A percentile compares a stretch with the other conserved stretches of the same genome.
Evolutionary conservation across 148 eudicot genomes (phyloP).

Genomic region (Amaranthus cruentus): DNA sequence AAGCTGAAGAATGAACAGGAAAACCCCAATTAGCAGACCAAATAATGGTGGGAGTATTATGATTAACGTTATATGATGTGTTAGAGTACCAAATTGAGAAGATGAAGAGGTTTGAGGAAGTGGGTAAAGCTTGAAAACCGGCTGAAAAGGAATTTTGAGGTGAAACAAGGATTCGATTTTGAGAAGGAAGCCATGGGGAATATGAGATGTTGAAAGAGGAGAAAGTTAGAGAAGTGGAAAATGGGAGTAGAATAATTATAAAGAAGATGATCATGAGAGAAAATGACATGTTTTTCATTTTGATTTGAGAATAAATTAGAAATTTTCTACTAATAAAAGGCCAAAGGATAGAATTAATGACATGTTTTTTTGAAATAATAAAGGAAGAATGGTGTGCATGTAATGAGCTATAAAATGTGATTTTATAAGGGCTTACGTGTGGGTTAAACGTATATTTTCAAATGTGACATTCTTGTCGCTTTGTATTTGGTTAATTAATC

Average conservation of each 20-base stretch:
- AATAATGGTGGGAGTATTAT: slow-evolving; percentile 16
- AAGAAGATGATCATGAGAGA: background rate
- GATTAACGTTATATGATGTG: background rate
- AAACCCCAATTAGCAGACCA: slow-evolving; percentile 47
- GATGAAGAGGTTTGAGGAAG: slow-evolving; percentile 27
- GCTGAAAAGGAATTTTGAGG: slow-evolving; percentile 53
- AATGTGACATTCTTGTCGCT: too few species aligned
- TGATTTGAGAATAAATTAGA: too few species aligned
- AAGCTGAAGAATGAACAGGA: slow-evolving; percentile 34
- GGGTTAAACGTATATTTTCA: too few species aligned
- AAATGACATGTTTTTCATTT: too few species aligned
- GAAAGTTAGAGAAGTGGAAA: slow-evolving; percentile 25
- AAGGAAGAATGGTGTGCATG: too few species aligned
- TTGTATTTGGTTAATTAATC: too few species aligned
- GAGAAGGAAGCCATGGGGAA: slow-evolving; percentile 53
- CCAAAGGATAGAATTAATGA: too few species aligned
- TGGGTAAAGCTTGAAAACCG: slow-evolving; percentile 37
- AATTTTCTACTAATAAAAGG: too few species aligned
- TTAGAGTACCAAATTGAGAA: slow-evolving; percentile 58
- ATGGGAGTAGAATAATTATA: background rate
- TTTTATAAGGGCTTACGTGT: too few species aligned
- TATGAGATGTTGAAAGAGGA: slow-evolving; percentile 32
- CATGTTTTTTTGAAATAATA: too few species aligned
- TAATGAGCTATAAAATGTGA: too few species aligned
- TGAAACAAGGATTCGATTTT: slow-evolving; percentile 46